Percentiles rank a stretch among this genome's conserved stretches.
phyloP scores from a whole-genome alignment of 2,329 filamentous ascomycete species.

The Pseudopithomyces chartarum region DNA sequence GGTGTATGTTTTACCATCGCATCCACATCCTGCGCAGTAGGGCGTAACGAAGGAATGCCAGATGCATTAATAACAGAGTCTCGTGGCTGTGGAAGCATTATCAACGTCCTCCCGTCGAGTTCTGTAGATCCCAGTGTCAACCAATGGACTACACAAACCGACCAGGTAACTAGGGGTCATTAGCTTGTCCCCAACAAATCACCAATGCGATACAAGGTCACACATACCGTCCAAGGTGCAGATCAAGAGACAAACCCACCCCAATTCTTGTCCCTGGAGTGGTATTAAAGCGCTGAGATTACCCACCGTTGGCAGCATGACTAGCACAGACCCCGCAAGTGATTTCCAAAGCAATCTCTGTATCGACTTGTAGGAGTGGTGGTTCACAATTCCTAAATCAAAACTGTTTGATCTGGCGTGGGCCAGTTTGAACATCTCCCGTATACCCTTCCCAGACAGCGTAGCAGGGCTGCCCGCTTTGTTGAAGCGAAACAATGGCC shows the following conservation, averaged over 20 bases:
- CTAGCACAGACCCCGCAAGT: constrained; percentile 39
- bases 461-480: constrained; percentile 13
- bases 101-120: constrained; percentile 16
- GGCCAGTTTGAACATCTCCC: constrained; percentile 12
- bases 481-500: constrained; percentile 32
- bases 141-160: constrained; percentile 41
- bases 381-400: constrained; percentile 21
- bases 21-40: neutral
- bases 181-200: neutral
- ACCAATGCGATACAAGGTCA: neutral
- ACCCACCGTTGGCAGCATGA: constrained; percentile 46
- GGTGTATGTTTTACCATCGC: too few species aligned
- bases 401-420: constrained; percentile 2
- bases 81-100: constrained; percentile 14
- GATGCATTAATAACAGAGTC: constrained; percentile 11
- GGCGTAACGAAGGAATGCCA: neutral
- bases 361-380: constrained; percentile 23
- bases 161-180: constrained; percentile 41
- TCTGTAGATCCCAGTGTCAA: constrained; percentile 36
- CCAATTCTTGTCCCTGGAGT: constrained; percentile 41
- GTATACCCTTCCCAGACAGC: constrained; percentile 20
- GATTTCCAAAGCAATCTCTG: constrained; percentile 36
- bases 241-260: constrained; percentile 48
- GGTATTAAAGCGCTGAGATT: constrained; percentile 43
- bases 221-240: constrained; percentile 49